Conservation (phyloP, 306 rosid genomes). For the Malus domestica region DNA sequence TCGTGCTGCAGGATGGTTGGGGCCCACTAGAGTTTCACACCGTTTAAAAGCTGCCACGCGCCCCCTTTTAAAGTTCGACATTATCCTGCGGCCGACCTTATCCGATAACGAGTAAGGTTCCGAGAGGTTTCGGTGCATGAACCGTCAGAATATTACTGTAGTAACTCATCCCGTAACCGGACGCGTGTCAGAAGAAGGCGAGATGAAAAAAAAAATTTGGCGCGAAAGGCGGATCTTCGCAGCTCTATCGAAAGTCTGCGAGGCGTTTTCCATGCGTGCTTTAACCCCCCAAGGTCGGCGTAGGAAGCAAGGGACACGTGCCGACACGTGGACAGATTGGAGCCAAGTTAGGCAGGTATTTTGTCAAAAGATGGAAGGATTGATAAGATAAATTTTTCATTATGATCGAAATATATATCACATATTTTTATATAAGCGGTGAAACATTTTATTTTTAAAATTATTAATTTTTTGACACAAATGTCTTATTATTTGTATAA, state of each 20-base stretch:
- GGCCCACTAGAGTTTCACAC: constrained; percentile 29
- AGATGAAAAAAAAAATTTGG: background rate
- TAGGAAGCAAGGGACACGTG: constrained; percentile 29
- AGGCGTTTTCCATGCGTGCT: constrained; percentile 45
- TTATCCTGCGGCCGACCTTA: constrained; percentile 59
- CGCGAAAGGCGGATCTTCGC: background rate
- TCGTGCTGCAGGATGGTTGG: constrained; percentile 15
- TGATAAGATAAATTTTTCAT: background rate
- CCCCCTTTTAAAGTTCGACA: constrained; percentile 2
- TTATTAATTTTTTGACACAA: fast-evolving
- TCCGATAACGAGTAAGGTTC: constrained; percentile 42
- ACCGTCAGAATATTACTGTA: background rate
- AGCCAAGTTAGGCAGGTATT: constrained; percentile 64
- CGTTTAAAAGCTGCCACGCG: constrained; percentile 32
- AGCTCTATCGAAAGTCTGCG: background rate
- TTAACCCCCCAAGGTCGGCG: constrained; percentile 33
- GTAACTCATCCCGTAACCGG: background rate
- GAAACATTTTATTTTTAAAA: no score
- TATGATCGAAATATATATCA: fast-evolving
- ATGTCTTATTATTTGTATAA: no score
- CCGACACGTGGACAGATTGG: constrained; percentile 23
- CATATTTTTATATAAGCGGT: no score
- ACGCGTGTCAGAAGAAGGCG: constrained; percentile 13
- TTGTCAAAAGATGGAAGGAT: constrained; percentile 17
- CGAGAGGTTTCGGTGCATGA: constrained; percentile 30